These are phyloP conservation scores for Pseudocercospora macadamiae DNA, from an alignment of 2,329 filamentous ascomycete genomes.

Conservation along the genomic window DNA sequence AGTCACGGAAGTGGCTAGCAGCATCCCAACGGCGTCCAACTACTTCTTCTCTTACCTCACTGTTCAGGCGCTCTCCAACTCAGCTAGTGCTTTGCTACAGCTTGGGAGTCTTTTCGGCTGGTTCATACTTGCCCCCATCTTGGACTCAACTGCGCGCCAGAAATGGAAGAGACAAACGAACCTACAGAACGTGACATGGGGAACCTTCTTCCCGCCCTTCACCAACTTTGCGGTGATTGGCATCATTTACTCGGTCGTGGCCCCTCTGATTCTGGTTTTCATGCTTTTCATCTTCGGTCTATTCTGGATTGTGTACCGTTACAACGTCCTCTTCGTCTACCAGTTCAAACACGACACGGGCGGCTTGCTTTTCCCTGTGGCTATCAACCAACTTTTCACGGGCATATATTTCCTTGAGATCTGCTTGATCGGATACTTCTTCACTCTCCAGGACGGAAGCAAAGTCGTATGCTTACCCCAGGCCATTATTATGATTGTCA, in stretches of 20 bases:
- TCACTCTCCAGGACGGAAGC: constrained; percentile 65
- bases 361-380: constrained; percentile 85
- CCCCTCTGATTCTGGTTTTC: constrained; percentile 89
- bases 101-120: constrained; percentile 77
- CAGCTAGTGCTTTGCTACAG: constrained; percentile 85
- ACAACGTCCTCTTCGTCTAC: constrained; percentile 93
- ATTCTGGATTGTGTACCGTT: constrained; percentile 94
- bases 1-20: constrained; percentile 71
- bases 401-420: constrained; percentile 95
- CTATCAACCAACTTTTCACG: constrained; percentile 93
- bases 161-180: constrained; percentile 87
- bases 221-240: constrained; percentile 95
- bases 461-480: constrained; percentile 70
- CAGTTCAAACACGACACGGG: constrained; percentile 90
- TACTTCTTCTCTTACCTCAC: constrained; percentile 99
- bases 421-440: constrained; percentile 86
- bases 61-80: constrained; percentile 87
- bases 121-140: constrained; percentile 77
- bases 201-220: constrained; percentile 91
- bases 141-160: constrained; percentile 78
- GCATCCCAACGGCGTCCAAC: constrained; percentile 83
- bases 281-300: constrained; percentile 89
- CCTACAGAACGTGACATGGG: constrained; percentile 81
- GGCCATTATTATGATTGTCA: constrained; percentile 81
- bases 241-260: constrained; percentile 81